A percentile compares a stretch with the other conserved stretches of the same genome.
These are phyloP conservation scores for Dryadomyces quercivorus DNA, from an alignment of 2,329 filamentous ascomycete genomes.

Conservation along the genomic window DNA sequence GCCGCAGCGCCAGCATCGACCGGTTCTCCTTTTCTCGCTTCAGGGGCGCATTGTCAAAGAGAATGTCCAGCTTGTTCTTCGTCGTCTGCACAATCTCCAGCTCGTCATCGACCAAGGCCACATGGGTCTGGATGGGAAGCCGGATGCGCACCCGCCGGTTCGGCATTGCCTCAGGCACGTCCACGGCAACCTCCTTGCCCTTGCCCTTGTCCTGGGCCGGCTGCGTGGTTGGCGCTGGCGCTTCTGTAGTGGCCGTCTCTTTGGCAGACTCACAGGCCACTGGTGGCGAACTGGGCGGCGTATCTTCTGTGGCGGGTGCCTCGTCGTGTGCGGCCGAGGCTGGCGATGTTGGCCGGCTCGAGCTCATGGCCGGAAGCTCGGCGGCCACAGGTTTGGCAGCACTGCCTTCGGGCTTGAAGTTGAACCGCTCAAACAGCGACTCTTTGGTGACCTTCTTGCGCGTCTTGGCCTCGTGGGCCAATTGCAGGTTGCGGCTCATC, in stretches of 20 bases:
- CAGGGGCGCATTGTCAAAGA: constrained; percentile 58
- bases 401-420: constrained; percentile 43
- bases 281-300: constrained; percentile 61
- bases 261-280: background rate
- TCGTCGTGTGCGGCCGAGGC: constrained; percentile 37
- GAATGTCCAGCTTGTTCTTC: constrained; percentile 41
- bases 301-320: constrained; percentile 18
- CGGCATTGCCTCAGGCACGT: constrained; percentile 13
- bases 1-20: constrained; percentile 56
- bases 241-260: background rate
- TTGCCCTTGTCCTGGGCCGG: constrained; percentile 45
- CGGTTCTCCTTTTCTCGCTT: constrained; percentile 50
- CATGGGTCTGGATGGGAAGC: constrained; percentile 25
- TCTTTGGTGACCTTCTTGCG: constrained; percentile 83
- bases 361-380: constrained; percentile 28
- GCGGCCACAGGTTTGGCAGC: constrained; percentile 6
- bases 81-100: constrained; percentile 46
- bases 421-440: constrained; percentile 74
- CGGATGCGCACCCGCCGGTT: constrained; percentile 37
- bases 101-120: constrained; percentile 29
- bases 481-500: constrained; percentile 77
- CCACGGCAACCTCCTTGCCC: constrained; percentile 23
- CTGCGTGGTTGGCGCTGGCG: background rate
- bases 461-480: constrained; percentile 79
- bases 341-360: constrained; percentile 40